Evolutionary conservation across 2,329 filamentous ascomycete genomes (phyloP).

Genomic region (Cercospora canescens): DNA sequence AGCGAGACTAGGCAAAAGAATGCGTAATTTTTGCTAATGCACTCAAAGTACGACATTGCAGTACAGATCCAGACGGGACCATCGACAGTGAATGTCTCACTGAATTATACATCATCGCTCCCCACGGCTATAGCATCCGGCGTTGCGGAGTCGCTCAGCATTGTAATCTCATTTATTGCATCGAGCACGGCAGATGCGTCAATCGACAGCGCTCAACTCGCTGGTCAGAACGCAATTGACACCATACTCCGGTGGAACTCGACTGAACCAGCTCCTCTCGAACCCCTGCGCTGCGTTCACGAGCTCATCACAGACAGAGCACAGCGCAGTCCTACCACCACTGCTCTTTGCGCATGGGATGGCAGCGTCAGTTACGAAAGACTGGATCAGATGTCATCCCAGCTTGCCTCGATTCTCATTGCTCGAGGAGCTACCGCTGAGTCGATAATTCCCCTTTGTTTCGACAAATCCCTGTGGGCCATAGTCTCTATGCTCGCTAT

Average conservation of each 20-base stretch:
- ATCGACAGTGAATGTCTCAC: neutral
- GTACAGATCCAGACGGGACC: neutral
- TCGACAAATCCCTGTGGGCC: too few species aligned
- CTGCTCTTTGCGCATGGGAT: too few species aligned
- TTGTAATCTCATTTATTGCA: neutral
- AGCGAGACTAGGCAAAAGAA: neutral
- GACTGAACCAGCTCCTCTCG: neutral
- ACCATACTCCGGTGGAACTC: neutral
- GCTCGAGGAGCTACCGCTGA: too few species aligned
- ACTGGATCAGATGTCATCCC: too few species aligned
- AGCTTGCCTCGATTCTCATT: too few species aligned
- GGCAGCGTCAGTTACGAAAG: too few species aligned
- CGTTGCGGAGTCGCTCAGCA: neutral
- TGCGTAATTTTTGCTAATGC: neutral
- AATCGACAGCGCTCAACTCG: neutral
- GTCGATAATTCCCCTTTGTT: too few species aligned
- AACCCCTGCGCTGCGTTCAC: neutral
- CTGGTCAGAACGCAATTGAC: neutral
- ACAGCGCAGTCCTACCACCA: too few species aligned
- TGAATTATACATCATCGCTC: neutral
- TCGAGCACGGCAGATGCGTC: neutral
- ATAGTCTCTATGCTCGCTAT: too few species aligned
- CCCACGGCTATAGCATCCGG: neutral
- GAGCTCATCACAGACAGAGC: too few species aligned
- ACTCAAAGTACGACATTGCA: neutral